These are phyloP conservation scores for Aeminium ludgeri DNA, from an alignment of 495 filamentous ascomycete genomes.

Conservation along the genomic window DNA sequence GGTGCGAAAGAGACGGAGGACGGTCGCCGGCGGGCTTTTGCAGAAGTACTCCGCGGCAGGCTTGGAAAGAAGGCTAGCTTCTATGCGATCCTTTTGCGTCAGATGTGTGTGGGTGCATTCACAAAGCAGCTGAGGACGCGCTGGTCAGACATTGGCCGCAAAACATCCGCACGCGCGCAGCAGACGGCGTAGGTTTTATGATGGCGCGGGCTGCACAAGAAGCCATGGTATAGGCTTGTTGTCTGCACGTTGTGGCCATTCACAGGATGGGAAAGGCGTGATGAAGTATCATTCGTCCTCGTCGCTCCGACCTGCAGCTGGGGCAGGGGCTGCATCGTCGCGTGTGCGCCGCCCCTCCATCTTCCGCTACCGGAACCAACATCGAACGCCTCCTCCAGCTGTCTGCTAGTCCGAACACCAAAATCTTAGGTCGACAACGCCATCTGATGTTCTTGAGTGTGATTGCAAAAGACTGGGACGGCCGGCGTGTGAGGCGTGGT, in stretches of 20 bases:
- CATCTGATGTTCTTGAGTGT: conserved; percentile 1
- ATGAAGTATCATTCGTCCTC: conserved; percentile 4
- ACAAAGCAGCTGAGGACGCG: neutral
- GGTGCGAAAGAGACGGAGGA: neutral
- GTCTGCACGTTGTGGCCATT: conserved; percentile 7
- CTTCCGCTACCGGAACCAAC: neutral
- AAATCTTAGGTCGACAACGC: neutral
- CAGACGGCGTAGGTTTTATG: neutral
- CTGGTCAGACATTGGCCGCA: neutral
- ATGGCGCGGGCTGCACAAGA: conserved; percentile 2
- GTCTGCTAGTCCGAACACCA: neutral
- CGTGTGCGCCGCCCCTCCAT: neutral
- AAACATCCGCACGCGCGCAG: neutral
- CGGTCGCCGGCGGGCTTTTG: neutral
- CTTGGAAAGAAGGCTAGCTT: neutral
- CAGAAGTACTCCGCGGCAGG: neutral
- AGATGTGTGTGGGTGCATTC: neutral
- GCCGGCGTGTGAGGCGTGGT: neutral
- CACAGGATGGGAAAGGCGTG: conserved; percentile 1
- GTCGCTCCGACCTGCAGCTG: no score
- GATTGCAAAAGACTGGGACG: neutral
- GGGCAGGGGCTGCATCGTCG: neutral
- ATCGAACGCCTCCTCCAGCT: neutral
- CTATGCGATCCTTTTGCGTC: neutral
- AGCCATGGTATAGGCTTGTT: conserved; percentile 7